Percentiles rank a stretch among this genome's conserved stretches.
These are phyloP conservation scores for Trypethelium eluteriae DNA, from an alignment of 495 filamentous ascomycete species.

Conservation along the genomic window DNA sequence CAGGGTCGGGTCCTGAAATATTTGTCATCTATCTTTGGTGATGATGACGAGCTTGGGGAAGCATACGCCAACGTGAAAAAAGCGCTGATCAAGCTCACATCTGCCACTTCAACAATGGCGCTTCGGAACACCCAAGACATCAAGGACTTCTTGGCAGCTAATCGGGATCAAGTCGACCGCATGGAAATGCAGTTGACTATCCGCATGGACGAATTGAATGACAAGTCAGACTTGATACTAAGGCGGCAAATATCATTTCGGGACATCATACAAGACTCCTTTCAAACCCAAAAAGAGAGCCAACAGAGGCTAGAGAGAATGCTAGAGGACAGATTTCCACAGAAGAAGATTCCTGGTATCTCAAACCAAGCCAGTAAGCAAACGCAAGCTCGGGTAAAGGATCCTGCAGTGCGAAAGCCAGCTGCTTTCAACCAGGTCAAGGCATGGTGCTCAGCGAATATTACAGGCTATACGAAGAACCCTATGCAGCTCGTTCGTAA, in stretches of 20 bases:
- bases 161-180: constrained; percentile 3
- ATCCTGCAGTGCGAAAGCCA: constrained; percentile 1
- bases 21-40: constrained; percentile 8
- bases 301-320: constrained; percentile 8
- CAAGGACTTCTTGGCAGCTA: constrained; percentile 5
- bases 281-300: constrained; percentile 3
- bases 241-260: neutral
- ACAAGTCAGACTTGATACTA: neutral
- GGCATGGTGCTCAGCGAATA: constrained; percentile 4
- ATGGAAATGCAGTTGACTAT: neutral
- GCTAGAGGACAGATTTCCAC: neutral
- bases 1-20: constrained; percentile 2
- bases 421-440: constrained; percentile 9
- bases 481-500: constrained; percentile 2
- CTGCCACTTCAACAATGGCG: constrained; percentile 9
- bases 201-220: constrained; percentile 8
- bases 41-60: constrained; percentile 5
- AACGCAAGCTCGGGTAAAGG: constrained; percentile 1
- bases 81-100: constrained; percentile 2
- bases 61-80: neutral
- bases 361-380: constrained; percentile 2
- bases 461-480: neutral
- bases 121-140: constrained; percentile 9
- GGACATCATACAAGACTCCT: neutral
- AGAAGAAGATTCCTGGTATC: neutral